Evolutionary conservation across 345 rosid species (phyloP), one percentile per base, ranked within the genome.

Genomic region (Ricinus communis): DNA sequence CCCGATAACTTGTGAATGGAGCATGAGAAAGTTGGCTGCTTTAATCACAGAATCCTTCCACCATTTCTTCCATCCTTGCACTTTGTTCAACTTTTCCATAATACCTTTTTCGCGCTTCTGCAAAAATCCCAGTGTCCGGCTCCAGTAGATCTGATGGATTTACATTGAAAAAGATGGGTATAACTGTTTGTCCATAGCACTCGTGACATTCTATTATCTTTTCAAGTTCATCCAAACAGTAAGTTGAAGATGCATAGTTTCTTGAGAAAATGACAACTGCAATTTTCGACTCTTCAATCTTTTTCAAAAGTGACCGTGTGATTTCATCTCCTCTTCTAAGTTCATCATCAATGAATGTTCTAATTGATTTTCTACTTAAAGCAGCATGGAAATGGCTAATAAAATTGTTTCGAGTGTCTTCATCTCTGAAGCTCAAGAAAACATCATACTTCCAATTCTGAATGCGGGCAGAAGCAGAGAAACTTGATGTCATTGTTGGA

Each of bases 371-470:
- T 43, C 51, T 27, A 43, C 30, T 12, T 5, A 62, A 41, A 41
- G 66, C 51, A 62, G 66, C 18, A 62, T 62, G 18, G 19, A 62
- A 52, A 62, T 62, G 65, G 22, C 66, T 62, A 41, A 9, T 62
- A 43, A 62, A 62, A 25, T 43, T 41, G 43, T 12, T 14, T 27
- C 66, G 66, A 21, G 66, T 62, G 18, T 62, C 66, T n/a, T 21
- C 11, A 21, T 47, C 65, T 36, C 65, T 61, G 14, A 61, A 61
- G 14, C 65, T 61, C 46, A 61, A 10, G 15, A 61, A 61, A 61
- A 61, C 65, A 38, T 61, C 65, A 21, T 36, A 38, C 4, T 21
- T 41, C 0, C 19, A n/a, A 11, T 41, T 15, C 4, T 15, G 0
- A 5, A n/a, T 4, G 10, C 7, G 5, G 10, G 21, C 31, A 28